Evolutionary conservation across 1,284 basidiomycete genomes (phyloP).

Genomic region (Austroboletus niveus): DNA sequence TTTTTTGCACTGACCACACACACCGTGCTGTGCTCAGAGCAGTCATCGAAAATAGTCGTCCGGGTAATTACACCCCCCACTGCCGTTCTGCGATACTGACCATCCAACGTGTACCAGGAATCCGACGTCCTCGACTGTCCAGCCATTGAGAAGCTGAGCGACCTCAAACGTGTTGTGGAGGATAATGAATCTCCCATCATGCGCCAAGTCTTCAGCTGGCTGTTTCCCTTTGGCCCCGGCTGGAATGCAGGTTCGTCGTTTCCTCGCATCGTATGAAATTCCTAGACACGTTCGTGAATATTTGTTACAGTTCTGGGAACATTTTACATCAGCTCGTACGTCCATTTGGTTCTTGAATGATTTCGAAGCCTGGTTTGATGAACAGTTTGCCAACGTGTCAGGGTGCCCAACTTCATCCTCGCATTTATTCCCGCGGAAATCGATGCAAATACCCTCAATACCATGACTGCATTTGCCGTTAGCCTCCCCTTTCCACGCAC

Average conservation of each 20-base stretch:
- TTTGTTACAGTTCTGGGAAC: constrained; percentile 67
- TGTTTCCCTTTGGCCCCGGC: constrained; percentile 85
- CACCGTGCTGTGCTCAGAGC: constrained; percentile 20
- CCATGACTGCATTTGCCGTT: constrained; percentile 87
- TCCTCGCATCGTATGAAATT: background rate
- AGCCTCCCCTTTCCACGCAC: constrained; percentile 29
- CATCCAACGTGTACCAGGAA: constrained; percentile 36
- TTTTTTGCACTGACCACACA: constrained; percentile 23
- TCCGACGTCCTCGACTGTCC: constrained; percentile 50
- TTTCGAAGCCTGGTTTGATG: constrained; percentile 16
- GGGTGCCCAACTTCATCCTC: constrained; percentile 88
- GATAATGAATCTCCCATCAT: constrained; percentile 66
- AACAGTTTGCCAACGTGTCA: constrained; percentile 34
- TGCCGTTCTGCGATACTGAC: constrained; percentile 3
- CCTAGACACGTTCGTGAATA: constrained; percentile 25
- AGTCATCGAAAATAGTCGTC: constrained; percentile 23
- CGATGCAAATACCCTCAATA: constrained; percentile 79
- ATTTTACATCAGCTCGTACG: constrained; percentile 92
- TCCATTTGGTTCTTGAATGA: constrained; percentile 19
- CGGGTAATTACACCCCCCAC: constrained; percentile 9
- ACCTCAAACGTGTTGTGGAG: constrained; percentile 59
- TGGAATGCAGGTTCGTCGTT: constrained; percentile 69
- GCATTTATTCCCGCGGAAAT: constrained; percentile 87
- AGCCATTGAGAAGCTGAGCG: constrained; percentile 55
- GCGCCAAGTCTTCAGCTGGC: constrained; percentile 71